A percentile compares a stretch with the other conserved stretches of the same genome.
These are phyloP conservation scores for Pythium folliculosum DNA, from an alignment of 352 stramenopile genomes.

Conservation along the genomic window DNA sequence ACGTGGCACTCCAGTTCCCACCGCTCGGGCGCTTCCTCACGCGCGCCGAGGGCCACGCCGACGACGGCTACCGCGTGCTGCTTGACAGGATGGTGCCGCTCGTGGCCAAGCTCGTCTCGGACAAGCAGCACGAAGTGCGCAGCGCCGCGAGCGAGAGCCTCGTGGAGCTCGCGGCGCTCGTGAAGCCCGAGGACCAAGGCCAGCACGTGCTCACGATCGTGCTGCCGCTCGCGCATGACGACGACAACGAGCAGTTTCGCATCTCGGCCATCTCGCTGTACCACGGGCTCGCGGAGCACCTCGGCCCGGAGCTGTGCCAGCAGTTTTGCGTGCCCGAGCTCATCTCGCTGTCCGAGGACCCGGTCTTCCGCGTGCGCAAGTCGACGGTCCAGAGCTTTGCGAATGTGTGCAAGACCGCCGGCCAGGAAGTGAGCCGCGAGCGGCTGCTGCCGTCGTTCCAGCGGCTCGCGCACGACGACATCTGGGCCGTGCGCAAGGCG, in stretches of 20 bases:
- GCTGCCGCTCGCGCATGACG: constrained; percentile 89
- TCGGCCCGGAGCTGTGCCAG: constrained; percentile 89
- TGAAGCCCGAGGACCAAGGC: constrained; percentile 88
- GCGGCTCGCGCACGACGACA: constrained; percentile 91
- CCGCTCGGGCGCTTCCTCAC: constrained; percentile 75
- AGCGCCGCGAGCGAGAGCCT: constrained; percentile 85
- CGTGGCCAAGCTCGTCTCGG: constrained; percentile 74
- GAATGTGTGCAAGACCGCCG: constrained; percentile 86
- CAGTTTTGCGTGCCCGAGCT: constrained; percentile 94
- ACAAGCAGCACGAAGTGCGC: constrained; percentile 89
- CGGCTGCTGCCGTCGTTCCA: constrained; percentile 91
- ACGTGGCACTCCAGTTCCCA: constrained; percentile 91
- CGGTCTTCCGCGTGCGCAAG: constrained; percentile 93
- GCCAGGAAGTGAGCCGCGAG: constrained; percentile 72
- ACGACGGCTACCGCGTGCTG: constrained; percentile 70
- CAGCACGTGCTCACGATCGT: constrained; percentile 93
- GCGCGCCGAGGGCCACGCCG: background rate
- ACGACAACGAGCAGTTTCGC: constrained; percentile 91
- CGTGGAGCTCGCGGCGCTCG: constrained; percentile 81
- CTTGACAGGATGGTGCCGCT: constrained; percentile 81
- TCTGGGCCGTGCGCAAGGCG: constrained; percentile 93
- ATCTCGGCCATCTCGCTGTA: constrained; percentile 93
- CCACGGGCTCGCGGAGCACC: constrained; percentile 88
- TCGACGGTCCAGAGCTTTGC: constrained; percentile 91
- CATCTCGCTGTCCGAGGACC: constrained; percentile 90